Evolutionary conservation across 1,284 basidiomycete species (phyloP), one percentile per base, ranked within the genome.

Genomic region (Apiotrichum sp.): DNA sequence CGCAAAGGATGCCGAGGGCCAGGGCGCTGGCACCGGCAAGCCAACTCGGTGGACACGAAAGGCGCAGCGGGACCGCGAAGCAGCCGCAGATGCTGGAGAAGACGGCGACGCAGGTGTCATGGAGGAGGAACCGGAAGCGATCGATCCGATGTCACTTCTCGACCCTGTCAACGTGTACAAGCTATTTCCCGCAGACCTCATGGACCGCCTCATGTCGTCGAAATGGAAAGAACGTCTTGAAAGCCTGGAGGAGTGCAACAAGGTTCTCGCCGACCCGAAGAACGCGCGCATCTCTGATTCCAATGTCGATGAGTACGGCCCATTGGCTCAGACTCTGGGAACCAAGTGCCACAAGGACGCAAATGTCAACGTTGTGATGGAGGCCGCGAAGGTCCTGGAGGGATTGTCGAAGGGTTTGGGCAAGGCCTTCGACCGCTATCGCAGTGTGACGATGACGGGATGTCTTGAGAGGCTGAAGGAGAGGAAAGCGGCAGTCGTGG

Each of bases 141-240:
- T 87, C 29, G 93, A 98, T 78, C 89, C 91, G 3, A 84, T 86
- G 60, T 84, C 85, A 48, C 83, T 93, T 58, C 85, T 87, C 3
- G 92, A 97, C 69, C 86, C 89, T 11, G 84, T 90, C 47, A 83
- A 95, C 67, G 84, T 92, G 57, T 80, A 85, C 48, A 78, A 83
- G 6, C 86, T 86, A 65, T 80, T 96, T 49, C 87, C 93, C 0
- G 75, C 83, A 3, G 86, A 86, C 55, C 79, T 95, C 56, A 83
- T 87, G 59, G 80, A 85, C 6, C 79, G 82, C 55, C 80, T 98
- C 52, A 82, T 84, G 11, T 97, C 93, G 4, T 85, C 89, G 0
- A 98, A 98, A 76, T 99, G 96, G 96, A 97, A 98, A 73, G 96
- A 99, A 63, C 84, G 96, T 34, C 90, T 95, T 68, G 93, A 97